Base-by-base conservation (phyloP, 2,329 filamentous ascomycete genomes). In the Aspergillus pseudonomiae region DNA sequence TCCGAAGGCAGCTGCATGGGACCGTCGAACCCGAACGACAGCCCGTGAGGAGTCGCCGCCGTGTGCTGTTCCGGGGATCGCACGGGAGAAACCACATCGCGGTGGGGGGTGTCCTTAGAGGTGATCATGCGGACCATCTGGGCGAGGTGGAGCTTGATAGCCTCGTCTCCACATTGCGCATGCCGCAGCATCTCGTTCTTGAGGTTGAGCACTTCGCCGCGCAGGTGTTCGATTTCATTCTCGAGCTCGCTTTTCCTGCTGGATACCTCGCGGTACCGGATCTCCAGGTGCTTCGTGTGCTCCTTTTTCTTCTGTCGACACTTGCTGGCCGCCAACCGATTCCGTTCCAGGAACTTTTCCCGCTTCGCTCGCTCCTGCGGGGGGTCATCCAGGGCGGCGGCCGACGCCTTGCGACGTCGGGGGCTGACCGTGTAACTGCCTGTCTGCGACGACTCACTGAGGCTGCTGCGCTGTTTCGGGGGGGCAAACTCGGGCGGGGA, bases 281-380 rank as follows among this genome's bases (percentile, higher is more conserved):
- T 12, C 66, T 87, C 85, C 16, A 87, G 80, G 43, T 79, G 71
- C 61, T 82, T 78, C 41, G 82, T 84, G 69, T 85, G 85, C 64
- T 85, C 83, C 74, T 88, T 88, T 76, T 88, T 87, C 78, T 87
- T 87, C 69, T 85, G 82, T n/a, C 86, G 83, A 73, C 86, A 88
- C 68, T 88, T 88, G 72, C 84, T 85, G 6, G 86, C 86, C 2
- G 86, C 86, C 1, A 86, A 74, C 2, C 86, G 82, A 68, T 88
- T 88, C 68, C 86, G 84, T 71, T 88, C 85, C 24, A 87, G 81
- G 70, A 84, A 85, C 55, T 81, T 81, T 59, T 82, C 80, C 10
- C 82, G 80, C 67, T 83, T 83, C 3, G 68, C 72, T 3, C 28
- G 14, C n/a, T 72, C 70, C n/a, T 75, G 68, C 21, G 64, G 66